Evolutionary conservation across 2,329 filamentous ascomycete genomes (phyloP).

Genomic region (Raffaelea albimanens): DNA sequence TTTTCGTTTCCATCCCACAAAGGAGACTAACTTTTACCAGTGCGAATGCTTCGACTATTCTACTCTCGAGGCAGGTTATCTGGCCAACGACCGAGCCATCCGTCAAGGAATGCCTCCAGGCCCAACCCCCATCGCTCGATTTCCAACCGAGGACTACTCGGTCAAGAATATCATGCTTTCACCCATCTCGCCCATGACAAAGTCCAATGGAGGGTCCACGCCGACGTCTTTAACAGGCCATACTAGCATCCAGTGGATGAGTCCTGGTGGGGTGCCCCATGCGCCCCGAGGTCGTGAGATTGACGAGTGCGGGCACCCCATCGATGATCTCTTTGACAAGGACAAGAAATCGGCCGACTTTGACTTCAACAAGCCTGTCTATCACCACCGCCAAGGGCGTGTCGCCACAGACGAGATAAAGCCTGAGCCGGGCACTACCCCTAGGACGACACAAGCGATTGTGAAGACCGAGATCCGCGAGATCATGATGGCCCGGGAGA

Average conservation of each 20-base stretch:
- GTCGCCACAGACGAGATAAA: not conserved
- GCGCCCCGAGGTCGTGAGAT: not conserved
- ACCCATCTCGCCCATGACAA: not conserved
- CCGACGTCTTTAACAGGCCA: too few species aligned
- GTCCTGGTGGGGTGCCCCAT: not conserved
- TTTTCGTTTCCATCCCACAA: not conserved
- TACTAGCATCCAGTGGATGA: constrained; percentile 2
- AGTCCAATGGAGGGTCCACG: too few species aligned
- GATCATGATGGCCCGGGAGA: constrained; percentile 9
- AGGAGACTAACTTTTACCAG: constrained; percentile 1
- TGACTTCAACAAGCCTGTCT: not conserved
- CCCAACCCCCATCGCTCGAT: too few species aligned
- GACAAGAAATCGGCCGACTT: not conserved
- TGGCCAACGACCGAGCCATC: constrained; percentile 3
- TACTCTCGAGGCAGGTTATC: constrained; percentile 6
- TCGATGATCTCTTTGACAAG: not conserved
- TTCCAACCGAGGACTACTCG: too few species aligned
- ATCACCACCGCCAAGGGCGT: not conserved
- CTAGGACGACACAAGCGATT: too few species aligned
- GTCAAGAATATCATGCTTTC: too few species aligned
- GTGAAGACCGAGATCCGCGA: constrained; percentile 8
- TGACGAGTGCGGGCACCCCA: constrained; percentile 1
- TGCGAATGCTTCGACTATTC: constrained; percentile 13
- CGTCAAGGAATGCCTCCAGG: constrained; percentile 1
- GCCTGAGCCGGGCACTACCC: too few species aligned